Evolutionary conservation across 352 stramenopile species (phyloP).

Genomic region (Pythium periplocum): DNA sequence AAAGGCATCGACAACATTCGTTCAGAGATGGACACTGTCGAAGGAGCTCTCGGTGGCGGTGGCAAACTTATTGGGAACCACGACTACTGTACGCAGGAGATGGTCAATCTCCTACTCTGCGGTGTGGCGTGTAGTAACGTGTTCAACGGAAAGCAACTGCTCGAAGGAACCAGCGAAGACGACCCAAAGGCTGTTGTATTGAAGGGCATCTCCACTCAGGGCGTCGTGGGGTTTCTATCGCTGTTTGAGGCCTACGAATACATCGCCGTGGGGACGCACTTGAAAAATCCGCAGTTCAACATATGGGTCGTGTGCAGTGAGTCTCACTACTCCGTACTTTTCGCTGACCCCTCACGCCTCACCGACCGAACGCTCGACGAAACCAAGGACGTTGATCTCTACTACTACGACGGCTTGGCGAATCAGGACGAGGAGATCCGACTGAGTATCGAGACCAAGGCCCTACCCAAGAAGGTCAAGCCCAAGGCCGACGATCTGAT

Average conservation of each 20-base stretch:
- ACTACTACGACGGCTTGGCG: slow-evolving; percentile 86
- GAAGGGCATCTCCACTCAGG: slow-evolving; percentile 49
- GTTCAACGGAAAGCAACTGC: slow-evolving; percentile 88
- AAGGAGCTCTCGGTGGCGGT: slow-evolving; percentile 27
- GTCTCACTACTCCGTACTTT: slow-evolving; percentile 91
- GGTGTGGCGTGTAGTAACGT: slow-evolving; percentile 92
- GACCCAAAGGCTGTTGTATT: slow-evolving; percentile 64
- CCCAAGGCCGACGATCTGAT: slow-evolving; percentile 58
- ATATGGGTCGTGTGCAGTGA: slow-evolving; percentile 91
- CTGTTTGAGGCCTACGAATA: slow-evolving; percentile 91
- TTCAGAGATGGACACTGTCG: slow-evolving; percentile 84
- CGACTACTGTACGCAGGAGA: slow-evolving; percentile 91
- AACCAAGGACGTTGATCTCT: slow-evolving; percentile 54
- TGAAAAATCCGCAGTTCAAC: slow-evolving; percentile 74
- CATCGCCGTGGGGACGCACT: slow-evolving; percentile 67
- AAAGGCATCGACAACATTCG: slow-evolving; percentile 50
- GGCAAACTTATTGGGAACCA: slow-evolving; percentile 77
- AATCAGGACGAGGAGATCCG: slow-evolving; percentile 86
- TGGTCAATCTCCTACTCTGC: slow-evolving; percentile 95
- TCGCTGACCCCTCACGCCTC: slow-evolving; percentile 32
- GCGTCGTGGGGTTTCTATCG: slow-evolving; percentile 83
- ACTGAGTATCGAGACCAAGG: slow-evolving; percentile 40
- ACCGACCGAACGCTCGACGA: slow-evolving; percentile 22
- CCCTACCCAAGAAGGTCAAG: slow-evolving; percentile 21
- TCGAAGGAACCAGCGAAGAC: slow-evolving; percentile 57